Conservation (phyloP, 805 yeast genomes). For the Metschnikowia anglica region DNA sequence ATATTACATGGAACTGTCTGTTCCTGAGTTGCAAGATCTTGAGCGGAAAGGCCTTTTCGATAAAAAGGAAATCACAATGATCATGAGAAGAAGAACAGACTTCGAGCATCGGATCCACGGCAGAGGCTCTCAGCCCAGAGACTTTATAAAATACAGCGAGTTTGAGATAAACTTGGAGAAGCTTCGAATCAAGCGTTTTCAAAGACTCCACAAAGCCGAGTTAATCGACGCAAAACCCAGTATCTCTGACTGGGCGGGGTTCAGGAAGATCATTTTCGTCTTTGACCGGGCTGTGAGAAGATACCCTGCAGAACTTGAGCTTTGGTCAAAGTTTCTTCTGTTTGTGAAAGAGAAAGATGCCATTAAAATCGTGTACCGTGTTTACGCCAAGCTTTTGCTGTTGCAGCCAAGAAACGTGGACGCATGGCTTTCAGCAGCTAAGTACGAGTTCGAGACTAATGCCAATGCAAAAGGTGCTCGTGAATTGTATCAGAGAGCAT, state of each 20-base stretch:
- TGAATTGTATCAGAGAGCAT: constrained; percentile 76
- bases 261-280: constrained; percentile 74
- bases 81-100: constrained; percentile 92
- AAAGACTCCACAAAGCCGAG: constrained; percentile 55
- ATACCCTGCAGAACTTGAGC: constrained; percentile 70
- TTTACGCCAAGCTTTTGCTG: constrained; percentile 74
- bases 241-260: constrained; percentile 84
- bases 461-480: constrained; percentile 89
- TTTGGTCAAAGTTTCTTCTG: constrained; percentile 77
- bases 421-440: constrained; percentile 94
- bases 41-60: constrained; percentile 77
- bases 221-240: constrained; percentile 61
- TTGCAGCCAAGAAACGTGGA: constrained; percentile 88
- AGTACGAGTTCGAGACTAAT: constrained; percentile 86
- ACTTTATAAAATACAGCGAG: constrained; percentile 73
- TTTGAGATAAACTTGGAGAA: constrained; percentile 80
- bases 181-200: constrained; percentile 68
- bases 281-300: constrained; percentile 79
- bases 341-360: constrained; percentile 68
- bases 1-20: constrained; percentile 62
- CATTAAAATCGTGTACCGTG: constrained; percentile 67
- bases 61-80: constrained; percentile 74
- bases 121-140: constrained; percentile 75
- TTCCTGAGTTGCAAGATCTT: constrained; percentile 90
- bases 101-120: constrained; percentile 88